phyloP scores from a whole-genome alignment of 1,284 basidiomycete genomes.

The Malassezia nana region DNA sequence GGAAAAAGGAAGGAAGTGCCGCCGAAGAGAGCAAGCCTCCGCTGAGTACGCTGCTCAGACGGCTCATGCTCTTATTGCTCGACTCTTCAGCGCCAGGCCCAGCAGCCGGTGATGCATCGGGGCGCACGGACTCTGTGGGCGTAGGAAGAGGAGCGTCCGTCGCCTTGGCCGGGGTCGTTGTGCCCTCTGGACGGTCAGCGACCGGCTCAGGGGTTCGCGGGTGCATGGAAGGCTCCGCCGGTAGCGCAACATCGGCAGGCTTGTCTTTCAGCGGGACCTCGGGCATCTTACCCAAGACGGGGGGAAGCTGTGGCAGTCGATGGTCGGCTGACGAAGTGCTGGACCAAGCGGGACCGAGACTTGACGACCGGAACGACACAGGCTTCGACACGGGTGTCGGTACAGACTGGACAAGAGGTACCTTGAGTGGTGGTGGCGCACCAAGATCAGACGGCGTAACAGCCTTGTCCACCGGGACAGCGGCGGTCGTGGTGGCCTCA shows the following conservation, averaged over 20 bases:
- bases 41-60: neutral
- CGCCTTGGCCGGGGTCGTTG: neutral
- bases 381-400: neutral
- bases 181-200: neutral
- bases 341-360: neutral
- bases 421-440: neutral
- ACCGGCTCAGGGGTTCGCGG: neutral
- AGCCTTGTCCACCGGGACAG: neutral
- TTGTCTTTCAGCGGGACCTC: neutral
- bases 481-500: no score
- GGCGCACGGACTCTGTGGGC: neutral
- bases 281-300: neutral
- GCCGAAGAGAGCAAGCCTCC: neutral
- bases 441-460: neutral
- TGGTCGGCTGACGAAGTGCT: neutral
- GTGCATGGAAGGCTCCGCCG: neutral
- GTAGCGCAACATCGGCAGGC: neutral
- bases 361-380: neutral
- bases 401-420: neutral
- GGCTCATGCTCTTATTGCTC: neutral
- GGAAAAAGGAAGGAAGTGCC: neutral
- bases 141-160: neutral
- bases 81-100: neutral
- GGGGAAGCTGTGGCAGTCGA: neutral
- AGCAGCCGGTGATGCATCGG: neutral